A percentile compares a stretch with the other conserved stretches of the same genome.
Conservation (phyloP, 148 eudicot genomes). For the Pharnaceum exiguum region DNA sequence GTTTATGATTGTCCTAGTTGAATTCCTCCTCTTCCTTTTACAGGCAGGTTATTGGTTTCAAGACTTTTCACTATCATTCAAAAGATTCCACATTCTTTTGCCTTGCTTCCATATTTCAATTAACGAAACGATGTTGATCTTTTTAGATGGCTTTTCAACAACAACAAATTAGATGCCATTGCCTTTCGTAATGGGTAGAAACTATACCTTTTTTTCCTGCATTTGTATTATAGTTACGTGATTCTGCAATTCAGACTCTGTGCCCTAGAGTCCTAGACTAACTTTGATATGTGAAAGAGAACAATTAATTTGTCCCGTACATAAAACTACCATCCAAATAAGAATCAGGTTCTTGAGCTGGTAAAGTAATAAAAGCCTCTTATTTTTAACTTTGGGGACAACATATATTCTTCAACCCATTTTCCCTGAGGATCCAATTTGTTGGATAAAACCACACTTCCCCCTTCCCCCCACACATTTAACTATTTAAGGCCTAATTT, state of each 20-base stretch:
- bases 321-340: slow-evolving; percentile 12
- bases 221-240: neutral
- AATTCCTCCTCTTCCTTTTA: neutral
- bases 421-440: slow-evolving; percentile 8
- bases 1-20: neutral
- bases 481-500: too few species aligned
- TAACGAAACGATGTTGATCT: slow-evolving; percentile 7
- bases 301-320: neutral
- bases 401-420: slow-evolving; percentile 16
- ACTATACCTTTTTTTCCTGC: neutral
- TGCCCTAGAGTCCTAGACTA: neutral
- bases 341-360: slow-evolving; percentile 21
- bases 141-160: neutral
- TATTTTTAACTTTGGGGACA: neutral
- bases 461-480: too few species aligned
- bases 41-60: slow-evolving; percentile 8
- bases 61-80: neutral
- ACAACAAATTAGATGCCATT: slow-evolving; percentile 6
- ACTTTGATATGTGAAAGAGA: neutral
- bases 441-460: too few species aligned
- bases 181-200: too few species aligned
- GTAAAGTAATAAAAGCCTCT: neutral
- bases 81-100: neutral
- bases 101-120: neutral
- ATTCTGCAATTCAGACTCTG: slow-evolving; percentile 6